A percentile compares a stretch with the other conserved stretches of the same genome.
Evolutionary conservation across 768 basidiomycete genomes (phyloP).

Genomic region (Glaciozyma antarctica): DNA sequence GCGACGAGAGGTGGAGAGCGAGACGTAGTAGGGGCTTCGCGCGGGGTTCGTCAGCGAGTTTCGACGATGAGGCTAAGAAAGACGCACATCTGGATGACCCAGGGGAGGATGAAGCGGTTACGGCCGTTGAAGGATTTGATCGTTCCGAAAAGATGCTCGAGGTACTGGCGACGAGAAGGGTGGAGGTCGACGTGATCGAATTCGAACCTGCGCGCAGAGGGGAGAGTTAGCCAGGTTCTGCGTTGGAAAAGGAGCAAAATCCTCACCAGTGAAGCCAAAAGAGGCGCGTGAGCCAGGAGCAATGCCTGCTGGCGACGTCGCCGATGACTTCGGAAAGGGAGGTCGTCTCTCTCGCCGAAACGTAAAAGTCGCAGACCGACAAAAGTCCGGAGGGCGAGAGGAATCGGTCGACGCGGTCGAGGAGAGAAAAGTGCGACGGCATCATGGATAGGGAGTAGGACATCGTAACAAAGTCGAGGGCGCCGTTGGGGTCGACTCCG

Average conservation of each 20-base stretch:
- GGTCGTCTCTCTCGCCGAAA: slow-evolving; percentile 50
- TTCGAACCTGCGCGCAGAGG: slow-evolving; percentile 43
- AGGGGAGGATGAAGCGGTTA: slow-evolving; percentile 59
- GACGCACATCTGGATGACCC: slow-evolving; percentile 55
- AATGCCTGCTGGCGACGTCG: slow-evolving; percentile 47
- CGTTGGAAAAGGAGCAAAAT: not conserved
- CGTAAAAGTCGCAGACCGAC: slow-evolving; percentile 67
- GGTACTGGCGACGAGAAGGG: slow-evolving; percentile 48
- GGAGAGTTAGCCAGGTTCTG: slow-evolving; percentile 43
- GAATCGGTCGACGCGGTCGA: slow-evolving; percentile 60
- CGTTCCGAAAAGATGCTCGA: slow-evolving; percentile 70
- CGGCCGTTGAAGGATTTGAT: slow-evolving; percentile 56
- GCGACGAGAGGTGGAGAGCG: slow-evolving; percentile 59
- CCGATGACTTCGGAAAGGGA: slow-evolving; percentile 57
- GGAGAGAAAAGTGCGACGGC: slow-evolving; percentile 44
- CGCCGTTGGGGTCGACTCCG: slow-evolving; percentile 48
- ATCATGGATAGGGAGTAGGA: slow-evolving; percentile 44
- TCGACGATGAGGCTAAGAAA: not conserved
- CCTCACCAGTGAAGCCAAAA: slow-evolving; percentile 65
- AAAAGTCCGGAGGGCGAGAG: slow-evolving; percentile 54
- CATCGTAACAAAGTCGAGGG: slow-evolving; percentile 44
- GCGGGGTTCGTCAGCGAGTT: slow-evolving; percentile 2
- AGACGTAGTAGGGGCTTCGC: slow-evolving; percentile 59
- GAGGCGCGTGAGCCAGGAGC: slow-evolving; percentile 58
- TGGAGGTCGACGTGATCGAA: slow-evolving; percentile 43